Evolutionary conservation across 2,329 filamentous ascomycete species (phyloP), one percentile per base, ranked within the genome.

Genomic region (Salinomyces thailandicus): DNA sequence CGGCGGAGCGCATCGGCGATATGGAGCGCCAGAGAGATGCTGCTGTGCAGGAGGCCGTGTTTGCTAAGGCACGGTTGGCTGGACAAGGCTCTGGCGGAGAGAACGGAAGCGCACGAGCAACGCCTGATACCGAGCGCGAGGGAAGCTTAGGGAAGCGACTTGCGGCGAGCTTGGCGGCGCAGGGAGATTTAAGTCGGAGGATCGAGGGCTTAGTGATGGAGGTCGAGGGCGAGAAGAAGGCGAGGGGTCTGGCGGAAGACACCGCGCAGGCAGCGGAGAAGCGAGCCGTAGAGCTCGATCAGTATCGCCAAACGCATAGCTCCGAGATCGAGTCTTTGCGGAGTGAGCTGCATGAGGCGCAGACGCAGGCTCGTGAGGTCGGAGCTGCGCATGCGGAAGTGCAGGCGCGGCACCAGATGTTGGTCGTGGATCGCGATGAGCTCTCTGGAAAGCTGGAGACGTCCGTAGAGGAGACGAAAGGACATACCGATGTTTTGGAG

Each of bases 11-110:
- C 43, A 87, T 98, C 43, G 87, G 89, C 2, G 87, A 95, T 57
- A 81, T 93, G 1, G 91, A 98, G 58, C 87, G 84, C 56, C 91
- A 98, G 64, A 75, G 93, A 34, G 91, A 98, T 61, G 79, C 81
- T 27, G 91, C 91, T n/a, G 79, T 98, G 36, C 83, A 81, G 50
- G 93, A 98, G 63, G 91, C 91, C 1, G 82, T 91, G 0, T 96
- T 96, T 60, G 85, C 87, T 20, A 94, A 93, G 56, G 86, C 93
- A 2, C 95, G 85, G 56, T 67, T 95, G 35, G 87, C 87, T 18
- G 87, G 86, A 5, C 81, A 86, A 45, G 78, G 73, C 24, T 31
- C 47, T 46, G 69, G 52, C 72, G n/a, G n/a, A n/a, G 75, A 27
- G 64, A 80, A 38, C 69, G 77, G 52, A 59, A 57, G 75, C 2